Base-by-base conservation (phyloP, 2,329 filamentous ascomycete genomes). In the Pseudomassariella vexata region DNA sequence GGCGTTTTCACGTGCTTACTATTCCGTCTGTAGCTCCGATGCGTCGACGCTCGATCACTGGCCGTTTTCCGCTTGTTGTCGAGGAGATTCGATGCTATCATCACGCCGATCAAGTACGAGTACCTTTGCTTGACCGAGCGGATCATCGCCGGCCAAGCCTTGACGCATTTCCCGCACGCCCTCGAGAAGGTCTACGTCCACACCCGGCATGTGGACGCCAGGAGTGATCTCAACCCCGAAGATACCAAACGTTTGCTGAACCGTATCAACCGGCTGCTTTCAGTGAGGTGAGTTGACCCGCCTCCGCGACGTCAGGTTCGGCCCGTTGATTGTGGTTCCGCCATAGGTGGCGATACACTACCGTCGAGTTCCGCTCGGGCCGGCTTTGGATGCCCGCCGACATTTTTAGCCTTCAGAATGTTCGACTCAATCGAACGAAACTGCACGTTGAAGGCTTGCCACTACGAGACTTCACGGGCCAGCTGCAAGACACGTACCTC, bases 401-500 rank as follows among this genome's bases (percentile, higher is more conserved):
- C 31, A 47, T 65, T 7, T 45, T 67, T 7, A 52, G 53, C 34
- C 35, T 42, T 12, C 45, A 47, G 5, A 52, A 59, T 19, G 44
- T 52, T 8, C 44, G 47, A 7, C 41, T 41, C 6, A 49, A 48
- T 17, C 40, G 36, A 6, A 57, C 55, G 3, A 55, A 49, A 33
- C 42, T 70, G 3, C 47, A 58, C 15, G 52, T 69, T 30, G 61
- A 67, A 23, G 50, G 59, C 30, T 43, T 69, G 4, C 63, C 65
- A 1, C 44, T 68, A 5, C 48, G 50, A 22, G 53, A 62, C 20
- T 56, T 60, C 20, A 45, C 56, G 27, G 46, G 45, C 12, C 47
- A 58, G 12, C 44, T 50, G n/a, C 46, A 49, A 14, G 52, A 62
- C 25, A 44, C 52, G 1, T 64, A 65, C 39, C 42, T 60, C 11